Percentiles rank a stretch among this genome's conserved stretches.
Conservation (phyloP, 2,329 filamentous ascomycete species). For the Alternaria angustiovoidea region DNA sequence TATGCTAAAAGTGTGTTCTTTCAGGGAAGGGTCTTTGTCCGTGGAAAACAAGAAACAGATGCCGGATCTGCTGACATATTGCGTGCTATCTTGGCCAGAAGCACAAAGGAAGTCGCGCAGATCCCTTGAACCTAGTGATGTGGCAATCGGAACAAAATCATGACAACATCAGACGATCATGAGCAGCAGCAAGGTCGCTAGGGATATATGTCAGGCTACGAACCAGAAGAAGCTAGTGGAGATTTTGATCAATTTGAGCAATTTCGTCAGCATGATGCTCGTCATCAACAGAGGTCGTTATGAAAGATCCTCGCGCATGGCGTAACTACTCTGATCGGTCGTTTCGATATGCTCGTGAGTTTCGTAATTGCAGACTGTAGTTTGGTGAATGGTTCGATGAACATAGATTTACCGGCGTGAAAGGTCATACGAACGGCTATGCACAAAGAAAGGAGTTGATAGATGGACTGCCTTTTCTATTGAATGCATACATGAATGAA, state of each 20-base stretch:
- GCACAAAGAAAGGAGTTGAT: background rate
- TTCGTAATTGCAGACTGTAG: background rate
- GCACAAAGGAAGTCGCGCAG: conserved; percentile 2
- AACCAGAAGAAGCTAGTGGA: background rate
- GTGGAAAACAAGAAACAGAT: background rate
- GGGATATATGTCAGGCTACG: background rate
- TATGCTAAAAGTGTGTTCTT: background rate
- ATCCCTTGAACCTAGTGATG: background rate
- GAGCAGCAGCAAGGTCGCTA: background rate
- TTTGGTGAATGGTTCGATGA: background rate
- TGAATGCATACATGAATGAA: background rate
- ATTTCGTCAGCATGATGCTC: background rate
- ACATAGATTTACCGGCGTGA: background rate
- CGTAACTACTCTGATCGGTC: background rate
- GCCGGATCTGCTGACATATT: background rate
- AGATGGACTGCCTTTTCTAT: background rate
- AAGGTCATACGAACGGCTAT: background rate
- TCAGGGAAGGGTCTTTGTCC: conserved; percentile 2
- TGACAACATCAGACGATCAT: background rate
- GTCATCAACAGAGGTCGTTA: background rate
- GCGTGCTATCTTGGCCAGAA: background rate
- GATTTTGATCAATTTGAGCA: background rate
- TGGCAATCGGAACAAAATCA: background rate
- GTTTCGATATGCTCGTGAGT: background rate
- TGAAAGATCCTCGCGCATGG: background rate